Conservation (phyloP, 164 flowering plant genomes). For the Euptelea pleiosperma region DNA sequence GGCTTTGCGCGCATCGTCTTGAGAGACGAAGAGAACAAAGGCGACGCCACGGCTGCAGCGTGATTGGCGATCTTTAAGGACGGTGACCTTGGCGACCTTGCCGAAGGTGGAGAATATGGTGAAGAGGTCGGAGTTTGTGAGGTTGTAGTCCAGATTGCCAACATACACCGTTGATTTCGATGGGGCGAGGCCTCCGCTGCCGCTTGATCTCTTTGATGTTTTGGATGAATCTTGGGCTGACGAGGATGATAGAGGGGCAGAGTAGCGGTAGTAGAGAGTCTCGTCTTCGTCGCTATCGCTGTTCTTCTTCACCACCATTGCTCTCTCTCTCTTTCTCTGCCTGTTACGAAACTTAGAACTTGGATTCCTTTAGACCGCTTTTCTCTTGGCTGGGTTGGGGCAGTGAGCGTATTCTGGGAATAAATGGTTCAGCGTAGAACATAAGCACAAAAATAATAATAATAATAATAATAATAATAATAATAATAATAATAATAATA, state of each 20-base stretch:
- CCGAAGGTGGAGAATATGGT: constrained; percentile 97
- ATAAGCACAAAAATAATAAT: too few species aligned
- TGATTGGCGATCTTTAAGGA: constrained; percentile 64
- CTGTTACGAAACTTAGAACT: too few species aligned
- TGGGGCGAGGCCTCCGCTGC: constrained; percentile 82
- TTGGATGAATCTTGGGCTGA: background rate
- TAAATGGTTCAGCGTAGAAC: too few species aligned
- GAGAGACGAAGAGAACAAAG: constrained; percentile 72
- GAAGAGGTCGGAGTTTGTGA: constrained; percentile 91
- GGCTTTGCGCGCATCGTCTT: constrained; percentile 59
- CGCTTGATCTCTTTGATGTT: constrained; percentile 22
- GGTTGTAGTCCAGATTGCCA: constrained; percentile 69
- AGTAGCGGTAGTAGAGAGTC: constrained; percentile 57
- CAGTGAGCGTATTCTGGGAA: too few species aligned
- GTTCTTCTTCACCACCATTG: constrained; percentile 22
- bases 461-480: too few species aligned
- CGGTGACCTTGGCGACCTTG: constrained; percentile 80
- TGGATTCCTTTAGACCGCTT: too few species aligned
- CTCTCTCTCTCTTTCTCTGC: too few species aligned
- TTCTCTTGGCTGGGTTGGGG: too few species aligned
- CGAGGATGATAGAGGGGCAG: constrained; percentile 26
- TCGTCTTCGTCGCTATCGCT: constrained; percentile 55
- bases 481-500: too few species aligned
- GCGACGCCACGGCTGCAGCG: constrained; percentile 84
- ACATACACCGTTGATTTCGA: constrained; percentile 93